A percentile compares a stretch with the other conserved stretches of the same genome.
phyloP scores from a whole-genome alignment of 345 rosid genomes.

The Sapria himalayana region DNA sequence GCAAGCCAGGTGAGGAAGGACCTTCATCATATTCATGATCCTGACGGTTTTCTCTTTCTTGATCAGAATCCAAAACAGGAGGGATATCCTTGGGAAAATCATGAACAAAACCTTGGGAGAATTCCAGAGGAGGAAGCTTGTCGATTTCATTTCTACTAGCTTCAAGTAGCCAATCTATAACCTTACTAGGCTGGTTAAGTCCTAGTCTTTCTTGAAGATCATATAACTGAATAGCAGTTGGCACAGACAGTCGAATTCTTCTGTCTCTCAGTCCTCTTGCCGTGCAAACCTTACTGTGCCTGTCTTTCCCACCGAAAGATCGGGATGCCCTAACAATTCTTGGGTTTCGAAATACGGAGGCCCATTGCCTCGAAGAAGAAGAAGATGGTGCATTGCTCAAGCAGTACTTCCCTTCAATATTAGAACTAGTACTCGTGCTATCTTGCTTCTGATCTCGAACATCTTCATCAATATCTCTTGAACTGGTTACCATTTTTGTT shows the following conservation, averaged over 20 bases:
- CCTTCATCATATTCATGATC: conserved; percentile 4
- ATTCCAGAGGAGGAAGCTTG: conserved; percentile 68
- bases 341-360: conserved; percentile 73
- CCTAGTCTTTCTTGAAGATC: conserved; percentile 87
- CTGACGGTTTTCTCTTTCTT: conserved; percentile 21
- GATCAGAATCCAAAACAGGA: conserved; percentile 11
- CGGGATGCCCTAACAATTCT: conserved; percentile 78
- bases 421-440: too few relatives aligned
- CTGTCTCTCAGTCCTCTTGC: conserved; percentile 73
- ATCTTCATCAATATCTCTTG: too few relatives aligned
- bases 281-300: conserved; percentile 95
- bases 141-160: conserved; percentile 55
- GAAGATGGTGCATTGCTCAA: conserved; percentile 5
- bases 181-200: conserved; percentile 80
- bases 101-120: conserved; percentile 53
- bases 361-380: conserved; percentile 59
- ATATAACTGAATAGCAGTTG: conserved; percentile 75
- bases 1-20: conserved; percentile 18
- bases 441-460: too few relatives aligned
- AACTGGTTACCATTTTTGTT: not conserved
- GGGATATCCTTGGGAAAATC: conserved; percentile 8
- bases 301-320: conserved; percentile 83
- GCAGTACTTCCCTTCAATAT: not conserved
- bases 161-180: conserved; percentile 81
- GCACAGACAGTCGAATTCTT: conserved; percentile 78